phyloP scores from a whole-genome alignment of 306 rosid genomes.

The Trifolium subterraneum region DNA sequence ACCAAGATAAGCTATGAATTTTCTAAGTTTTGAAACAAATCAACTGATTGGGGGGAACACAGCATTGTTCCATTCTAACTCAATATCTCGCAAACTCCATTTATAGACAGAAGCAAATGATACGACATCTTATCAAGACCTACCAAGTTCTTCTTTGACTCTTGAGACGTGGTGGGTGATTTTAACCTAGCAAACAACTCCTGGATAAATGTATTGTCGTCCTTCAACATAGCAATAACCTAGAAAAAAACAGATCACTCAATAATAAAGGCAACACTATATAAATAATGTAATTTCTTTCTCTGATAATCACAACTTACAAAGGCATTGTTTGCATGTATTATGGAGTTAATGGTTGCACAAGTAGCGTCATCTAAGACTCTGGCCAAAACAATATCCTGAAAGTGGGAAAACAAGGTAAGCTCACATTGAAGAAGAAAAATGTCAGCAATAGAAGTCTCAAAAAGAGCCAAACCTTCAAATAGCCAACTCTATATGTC shows the following conservation, averaged over 20 bases:
- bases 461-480: conserved; percentile 66
- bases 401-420: conserved; percentile 45
- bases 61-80: background rate
- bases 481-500: conserved; percentile 90
- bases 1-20: background rate
- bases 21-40: no score
- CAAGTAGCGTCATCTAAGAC: conserved; percentile 82
- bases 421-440: conserved; percentile 39
- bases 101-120: conserved; percentile 25
- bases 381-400: conserved; percentile 96
- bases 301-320: conserved; percentile 56
- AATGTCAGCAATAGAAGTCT: conserved; percentile 6
- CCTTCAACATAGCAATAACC: conserved; percentile 91
- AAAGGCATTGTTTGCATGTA: conserved; percentile 83
- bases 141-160: conserved; percentile 91
- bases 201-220: conserved; percentile 86
- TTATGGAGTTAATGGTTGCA: conserved; percentile 83
- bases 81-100: background rate
- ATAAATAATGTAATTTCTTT: conserved; percentile 12
- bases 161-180: conserved; percentile 69
- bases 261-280: conserved; percentile 34
- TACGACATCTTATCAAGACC: conserved; percentile 28
- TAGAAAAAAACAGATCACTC: conserved; percentile 44
- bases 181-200: conserved; percentile 87
- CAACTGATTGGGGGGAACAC: no score